These are phyloP conservation scores for Yarrowia galli DNA, from an alignment of 1,139 yeast genomes.

Conservation along the genomic window DNA sequence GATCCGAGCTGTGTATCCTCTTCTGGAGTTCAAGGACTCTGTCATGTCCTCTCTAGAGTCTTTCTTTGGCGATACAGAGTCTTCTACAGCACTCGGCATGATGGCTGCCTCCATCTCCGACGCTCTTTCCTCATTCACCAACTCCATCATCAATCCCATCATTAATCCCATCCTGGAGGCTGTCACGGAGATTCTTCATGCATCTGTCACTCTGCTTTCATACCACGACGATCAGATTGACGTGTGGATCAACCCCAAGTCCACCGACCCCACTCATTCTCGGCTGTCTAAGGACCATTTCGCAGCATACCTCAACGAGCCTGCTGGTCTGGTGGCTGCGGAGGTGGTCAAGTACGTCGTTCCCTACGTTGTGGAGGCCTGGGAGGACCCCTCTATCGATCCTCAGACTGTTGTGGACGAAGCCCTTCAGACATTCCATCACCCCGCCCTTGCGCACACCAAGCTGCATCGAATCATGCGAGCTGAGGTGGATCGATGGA, in stretches of 20 bases:
- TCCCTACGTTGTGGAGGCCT: conserved; percentile 54
- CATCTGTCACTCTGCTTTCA: conserved; percentile 44
- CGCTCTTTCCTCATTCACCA: conserved; percentile 44
- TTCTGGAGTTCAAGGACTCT: conserved; percentile 34
- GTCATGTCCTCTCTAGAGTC: conserved; percentile 31
- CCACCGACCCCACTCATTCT: conserved; percentile 46
- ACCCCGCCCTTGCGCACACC: conserved; percentile 43
- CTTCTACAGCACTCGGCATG: conserved; percentile 24
- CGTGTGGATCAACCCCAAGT: conserved; percentile 44
- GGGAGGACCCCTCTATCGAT: conserved; percentile 44
- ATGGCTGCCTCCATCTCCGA: conserved; percentile 25
- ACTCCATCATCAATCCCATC: conserved; percentile 46
- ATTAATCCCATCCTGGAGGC: conserved; percentile 44
- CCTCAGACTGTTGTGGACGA: conserved; percentile 41
- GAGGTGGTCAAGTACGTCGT: conserved; percentile 61
- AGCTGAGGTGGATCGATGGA: conserved; percentile 43
- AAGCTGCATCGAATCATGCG: conserved; percentile 44
- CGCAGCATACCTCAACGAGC: conserved; percentile 47
- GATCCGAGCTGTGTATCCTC: conserved; percentile 33
- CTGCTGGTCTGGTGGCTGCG: conserved; percentile 60
- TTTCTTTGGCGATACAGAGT: conserved; percentile 28
- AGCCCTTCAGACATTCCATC: conserved; percentile 45
- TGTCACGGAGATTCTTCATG: conserved; percentile 42
- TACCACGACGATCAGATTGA: conserved; percentile 45
- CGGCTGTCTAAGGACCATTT: conserved; percentile 47